Conservation (phyloP, 176 grass and related monocot species). For the Tuctoria greenei region DNA sequence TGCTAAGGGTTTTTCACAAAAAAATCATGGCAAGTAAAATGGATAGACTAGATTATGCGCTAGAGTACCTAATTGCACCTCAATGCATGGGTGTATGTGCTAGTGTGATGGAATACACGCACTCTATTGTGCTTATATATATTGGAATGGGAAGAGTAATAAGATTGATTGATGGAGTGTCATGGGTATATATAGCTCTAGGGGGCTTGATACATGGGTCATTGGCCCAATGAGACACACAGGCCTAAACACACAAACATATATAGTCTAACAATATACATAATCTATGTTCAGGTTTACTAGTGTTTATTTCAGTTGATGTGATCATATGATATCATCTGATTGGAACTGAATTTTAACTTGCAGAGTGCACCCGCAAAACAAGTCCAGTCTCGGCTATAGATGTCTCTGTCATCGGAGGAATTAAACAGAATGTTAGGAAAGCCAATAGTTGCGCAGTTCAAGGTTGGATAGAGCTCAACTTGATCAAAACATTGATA, state of each 20-base stretch:
- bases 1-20: not conserved
- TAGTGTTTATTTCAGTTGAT: not conserved
- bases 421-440: not conserved
- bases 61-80: not conserved
- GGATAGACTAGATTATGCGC: not conserved
- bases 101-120: not conserved
- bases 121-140: not conserved
- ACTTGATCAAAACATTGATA: not conserved
- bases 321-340: not conserved
- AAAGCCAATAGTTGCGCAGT: not conserved
- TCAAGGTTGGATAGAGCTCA: not conserved
- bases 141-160: too few relatives aligned
- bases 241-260: too few relatives aligned
- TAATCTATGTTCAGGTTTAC: not conserved
- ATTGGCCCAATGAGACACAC: too few relatives aligned
- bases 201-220: too few relatives aligned
- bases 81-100: not conserved
- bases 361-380: slow-evolving; percentile 67
- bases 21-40: too few relatives aligned
- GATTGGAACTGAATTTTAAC: slow-evolving; percentile 14
- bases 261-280: too few relatives aligned
- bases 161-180: too few relatives aligned
- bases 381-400: slow-evolving; percentile 59
- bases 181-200: too few relatives aligned
- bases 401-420: slow-evolving; percentile 25